Evolutionary conservation across 2,329 filamentous ascomycete genomes (phyloP), one percentile per base, ranked within the genome.

Genomic region (Aspergillus cejpii): DNA sequence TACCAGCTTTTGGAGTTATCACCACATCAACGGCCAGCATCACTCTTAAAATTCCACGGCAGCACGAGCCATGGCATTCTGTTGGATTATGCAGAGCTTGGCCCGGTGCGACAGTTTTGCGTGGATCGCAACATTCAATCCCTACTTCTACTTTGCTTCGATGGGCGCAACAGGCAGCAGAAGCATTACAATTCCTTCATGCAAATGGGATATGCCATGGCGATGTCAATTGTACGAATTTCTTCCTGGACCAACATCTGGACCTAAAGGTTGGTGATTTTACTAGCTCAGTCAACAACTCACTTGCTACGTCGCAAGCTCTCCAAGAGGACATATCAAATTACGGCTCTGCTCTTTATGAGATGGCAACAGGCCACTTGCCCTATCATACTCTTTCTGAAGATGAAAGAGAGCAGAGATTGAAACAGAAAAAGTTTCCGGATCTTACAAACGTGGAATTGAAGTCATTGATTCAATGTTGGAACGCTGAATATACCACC

Each of bases 251-350:
- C 21, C n/a, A 37, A 27, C 10, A 5, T 21, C 21, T 43, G 23
- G 15, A 43, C 5, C 2, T 43, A 21, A 43, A 43, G 21, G 41
- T 43, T 12, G 31, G 41, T 12, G 41, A 37, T 37, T 43, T 43
- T 15, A 43, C 41, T 3, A 34, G 41, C 1, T 37, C 41, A n/a
- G 4, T 24, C 23, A 24, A 24, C 23, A 24, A 24, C 8, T 20
- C 41, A 12, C 29, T 17, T 20, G 29, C 41, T 21, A 43, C 41
- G 5, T 14, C 27, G n/a, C 19, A 43, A 26, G 19, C 6, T 37
- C 15, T 43, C 11, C 19, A 21, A 26, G 2, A 15, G 20, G 41
- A 43, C 27, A 43, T 43, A 29, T 37, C 14, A 8, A 27, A 43
- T 43, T 37, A 28, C 21, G 33, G 41, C 21, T 37, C 31, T 19